A percentile compares a stretch with the other conserved stretches of the same genome.
Conservation (phyloP, 306 rosid genomes). For the cucumber (Cucumis sativus) region Cucumber_9930_V3 NC_026656.2:4272001-4272500, state of each 20-base stretch:
- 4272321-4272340: background rate
- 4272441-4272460: too few relatives aligned
- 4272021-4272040: slow-evolving; percentile 38
- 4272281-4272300: background rate
- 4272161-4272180: slow-evolving; percentile 14
- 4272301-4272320: background rate
- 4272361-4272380: background rate
- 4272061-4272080: slow-evolving; percentile 64
- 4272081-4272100: slow-evolving; percentile 31
- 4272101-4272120: slow-evolving; percentile 33
- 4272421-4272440: background rate
- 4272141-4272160: slow-evolving; percentile 37
- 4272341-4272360: background rate
- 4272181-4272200: background rate
- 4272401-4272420: background rate
- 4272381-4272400: background rate
- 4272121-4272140: slow-evolving; percentile 60
- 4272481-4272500: too few relatives aligned
- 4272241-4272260: background rate
- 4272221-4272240: background rate
- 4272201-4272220: background rate
- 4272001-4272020: slow-evolving; percentile 61
- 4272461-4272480: too few relatives aligned
- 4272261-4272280: background rate
- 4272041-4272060: slow-evolving; percentile 54